Evolutionary conservation across 306 rosid genomes (phyloP), one percentile per base, ranked within the genome.

Genomic region (Trifolium repens): DNA sequence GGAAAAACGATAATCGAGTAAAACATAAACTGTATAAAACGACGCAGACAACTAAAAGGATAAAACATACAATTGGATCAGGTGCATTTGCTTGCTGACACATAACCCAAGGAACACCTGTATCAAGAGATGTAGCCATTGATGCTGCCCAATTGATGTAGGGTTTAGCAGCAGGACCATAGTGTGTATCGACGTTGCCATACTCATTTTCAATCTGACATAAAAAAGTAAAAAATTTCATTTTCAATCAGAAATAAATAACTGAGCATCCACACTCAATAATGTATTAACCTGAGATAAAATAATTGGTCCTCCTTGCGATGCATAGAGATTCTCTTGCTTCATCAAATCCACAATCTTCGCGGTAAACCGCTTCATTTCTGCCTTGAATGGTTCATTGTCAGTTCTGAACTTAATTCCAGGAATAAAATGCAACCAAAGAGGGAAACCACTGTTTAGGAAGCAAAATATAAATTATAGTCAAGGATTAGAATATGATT

Each of bases 81-180:
- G 98, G 98, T 74, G 98, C 98, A 80, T 94, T 86, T 3, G 75
- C 78, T 81, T 91, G 98, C 83, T 89, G 93, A 87, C 98, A 91
- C 98, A 94, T 94, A 82, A 91, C 89, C 98, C 98, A 94, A 35
- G 98, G 98, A 65, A 94, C 98, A 46, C 98, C 98, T 5, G 97
- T 94, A 79, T 92, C 85, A 82, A 90, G 84, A 67, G 96, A 85
- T 67, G 81, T 76, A 67, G 97, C 98, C 98, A 94, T 94, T 34
- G 80, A 58, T 81, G 97, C 98, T 27, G 98, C 91, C 98, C 98
- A 91, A 0, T 88, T 76, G 55, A 94, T 71, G 74, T 94, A 94
- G 30, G 93, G 46, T 78, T 91, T 89, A 43, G 80, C 98, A 57
- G 91, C 93, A 67, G 87, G 3, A 34, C 96, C 98, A 82, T 84